Conservation (phyloP, 208 protist genomes). For the Trypanosoma boissoni region DNA sequence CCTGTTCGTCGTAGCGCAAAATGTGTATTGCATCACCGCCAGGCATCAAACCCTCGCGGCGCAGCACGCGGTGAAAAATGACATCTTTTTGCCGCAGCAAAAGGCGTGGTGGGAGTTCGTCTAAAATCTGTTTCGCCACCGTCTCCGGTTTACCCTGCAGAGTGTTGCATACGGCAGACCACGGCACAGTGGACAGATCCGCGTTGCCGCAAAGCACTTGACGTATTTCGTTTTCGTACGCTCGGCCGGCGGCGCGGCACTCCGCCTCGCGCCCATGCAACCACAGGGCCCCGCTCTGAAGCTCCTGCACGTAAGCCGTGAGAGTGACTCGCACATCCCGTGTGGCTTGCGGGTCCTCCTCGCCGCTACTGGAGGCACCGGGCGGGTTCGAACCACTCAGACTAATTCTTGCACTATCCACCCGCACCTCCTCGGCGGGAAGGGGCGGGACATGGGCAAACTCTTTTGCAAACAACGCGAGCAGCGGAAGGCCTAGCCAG, state of each 20-base stretch:
- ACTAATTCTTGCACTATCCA: too few relatives aligned
- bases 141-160: background rate
- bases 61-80: constrained; percentile 85
- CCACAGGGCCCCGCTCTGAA: constrained; percentile 52
- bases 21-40: constrained; percentile 52
- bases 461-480: constrained; percentile 84
- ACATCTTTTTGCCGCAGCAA: constrained; percentile 71
- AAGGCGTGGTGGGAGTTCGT: constrained; percentile 30
- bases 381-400: too few relatives aligned
- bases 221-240: constrained; percentile 38
- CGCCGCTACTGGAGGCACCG: too few relatives aligned
- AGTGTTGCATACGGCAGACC: background rate
- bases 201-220: background rate
- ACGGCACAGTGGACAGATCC: background rate
- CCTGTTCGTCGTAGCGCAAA: constrained; percentile 52
- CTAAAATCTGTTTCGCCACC: constrained; percentile 9
- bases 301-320: constrained; percentile 70
- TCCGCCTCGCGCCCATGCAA: constrained; percentile 71
- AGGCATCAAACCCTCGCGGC: constrained; percentile 92
- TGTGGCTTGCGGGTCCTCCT: constrained; percentile 12
- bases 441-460: constrained; percentile 70
- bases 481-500: constrained; percentile 82
- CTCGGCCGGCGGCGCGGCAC: constrained; percentile 43
- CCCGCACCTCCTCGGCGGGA: background rate
- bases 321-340: constrained; percentile 47